Evolutionary conservation across 495 filamentous ascomycete genomes (phyloP), one percentile per base, ranked within the genome.

Genomic region (Evansstolkia leycettana): DNA sequence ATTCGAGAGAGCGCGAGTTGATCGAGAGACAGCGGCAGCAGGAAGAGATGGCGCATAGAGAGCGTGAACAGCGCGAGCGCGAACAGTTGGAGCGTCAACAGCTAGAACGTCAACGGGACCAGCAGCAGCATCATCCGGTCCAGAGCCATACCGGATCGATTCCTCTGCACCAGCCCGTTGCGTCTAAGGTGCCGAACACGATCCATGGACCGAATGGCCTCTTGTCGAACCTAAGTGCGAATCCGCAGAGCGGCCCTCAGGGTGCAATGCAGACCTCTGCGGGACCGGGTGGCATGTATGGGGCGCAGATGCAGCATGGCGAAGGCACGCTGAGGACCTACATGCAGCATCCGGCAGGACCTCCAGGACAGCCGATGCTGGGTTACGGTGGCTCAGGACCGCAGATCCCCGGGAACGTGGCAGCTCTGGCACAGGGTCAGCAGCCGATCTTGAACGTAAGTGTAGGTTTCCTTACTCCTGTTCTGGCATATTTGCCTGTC

Each of bases 401-500:
- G 46, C 54, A 62, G 40, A 64, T 72, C 45, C 62, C 73, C 35
- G 50, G 65, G 20, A 57, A 64, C 46, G 73, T 72, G n/a, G 72
- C 80, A 39, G 71, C 76, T 20, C 52, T 78, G 33, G 69, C 67
- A 8, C 82, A 86, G 55, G 87, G 84, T n/a, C 88, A 95, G 54
- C 87, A 95, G 53, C 88, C 88, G 11, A 95, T 95, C 42, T 58
- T 95, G 17, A 95, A 95, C 60, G 82, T 85, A 60, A 71, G 79
- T 71, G 11, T 28, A 24, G 24, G 7, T 25, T 16, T 30, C 7
- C 26, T 14, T 36, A 11, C 9, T 33, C 8, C 25, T 8, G 10
- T 23, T 26, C 23, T 23, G 7, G 5, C 27, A 9, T 29, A 17
- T 36, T 27, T 11, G n/a, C 9, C 33, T 2, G 25, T 12, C 11